phyloP scores from a whole-genome alignment of 2,329 filamentous ascomycete species.

The Exophiala sp. region DNA sequence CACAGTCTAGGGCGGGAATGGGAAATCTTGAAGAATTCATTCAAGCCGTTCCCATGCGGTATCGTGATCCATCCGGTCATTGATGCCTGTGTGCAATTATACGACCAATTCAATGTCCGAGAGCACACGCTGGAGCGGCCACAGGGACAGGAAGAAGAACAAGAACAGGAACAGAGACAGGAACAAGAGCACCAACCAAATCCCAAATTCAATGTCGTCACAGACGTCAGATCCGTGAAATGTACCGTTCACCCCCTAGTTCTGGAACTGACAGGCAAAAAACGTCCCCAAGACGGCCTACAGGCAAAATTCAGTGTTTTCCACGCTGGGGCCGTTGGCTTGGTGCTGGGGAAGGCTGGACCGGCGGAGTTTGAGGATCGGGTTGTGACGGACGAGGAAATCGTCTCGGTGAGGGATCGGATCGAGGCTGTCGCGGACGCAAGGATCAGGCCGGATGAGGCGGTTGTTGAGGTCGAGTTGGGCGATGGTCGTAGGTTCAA shows the following conservation, averaged over 20 bases:
- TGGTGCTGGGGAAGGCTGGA: conserved; percentile 48
- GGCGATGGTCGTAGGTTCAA: no score
- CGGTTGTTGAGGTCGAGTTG: conserved; percentile 37
- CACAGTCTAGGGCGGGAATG: conserved; percentile 38
- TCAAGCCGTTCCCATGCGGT: conserved; percentile 54
- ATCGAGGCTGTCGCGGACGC: conserved; percentile 43
- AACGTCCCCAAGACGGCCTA: conserved; percentile 44
- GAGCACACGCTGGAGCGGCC: no score
- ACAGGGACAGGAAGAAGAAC: no score
- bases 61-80: conserved; percentile 54
- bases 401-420: conserved; percentile 42
- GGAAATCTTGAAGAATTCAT: conserved; percentile 51
- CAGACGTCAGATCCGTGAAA: conserved; percentile 35
- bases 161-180: no score
- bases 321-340: conserved; percentile 48
- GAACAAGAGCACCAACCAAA: no score
- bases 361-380: conserved; percentile 48
- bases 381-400: conserved; percentile 40
- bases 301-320: conserved; percentile 53
- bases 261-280: conserved; percentile 49
- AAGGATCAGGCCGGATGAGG: conserved; percentile 40
- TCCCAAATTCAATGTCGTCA: no score
- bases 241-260: conserved; percentile 41
- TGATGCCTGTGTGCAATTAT: conserved; percentile 45
- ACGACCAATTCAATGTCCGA: conserved; percentile 35